Base-by-base conservation (phyloP, 345 rosid species). In the Eucalyptus curtisii region DNA sequence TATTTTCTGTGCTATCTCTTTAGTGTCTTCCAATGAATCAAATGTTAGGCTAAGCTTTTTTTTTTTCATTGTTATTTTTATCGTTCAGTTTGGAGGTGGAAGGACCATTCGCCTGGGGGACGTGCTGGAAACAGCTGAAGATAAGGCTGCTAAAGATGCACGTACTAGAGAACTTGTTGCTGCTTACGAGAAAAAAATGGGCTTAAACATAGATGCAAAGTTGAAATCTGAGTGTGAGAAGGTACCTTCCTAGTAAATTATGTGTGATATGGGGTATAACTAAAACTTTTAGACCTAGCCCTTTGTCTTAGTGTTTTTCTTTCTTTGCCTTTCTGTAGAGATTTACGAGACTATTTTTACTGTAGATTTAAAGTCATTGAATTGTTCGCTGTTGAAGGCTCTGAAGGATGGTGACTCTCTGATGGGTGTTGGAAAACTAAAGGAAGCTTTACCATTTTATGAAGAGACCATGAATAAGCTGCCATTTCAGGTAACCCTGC, bases 81-180 rank as follows among this genome's bases (percentile, higher is more conserved):
- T 5, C 48, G 19, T 89, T 76, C 89, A 96, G 99, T 96, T 92
- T 94, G 99, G 99, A 81, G 99, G 99, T 90, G 99, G 99, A 90
- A 97, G 90, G 92, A 94, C 92, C 48, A 92, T 97, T 89, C 95
- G 91, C 84, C 98, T 97, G 0, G 98, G 99, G n/a, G 99, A 97
- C 52, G 90, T 91, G 85, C 91, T 96, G 49, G 98, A 97, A 92
- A 94, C 98, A 48, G 93, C 92, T 88, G 96, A 97, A 91, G 98
- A 94, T 88, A 93, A 95, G 90, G 93, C 91, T 90, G 96, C 95
- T 27, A 95, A 95, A 93, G 96, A 96, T 30, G 92, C 94, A 85
- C 93, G 88, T 79, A 95, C 98, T 19, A 96, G 93, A 88, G 89
- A 94, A 79, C 86, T 96, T 86, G 88, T 97, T 90, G 93, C 95